Conservation (phyloP, 2,329 filamentous ascomycete genomes). For the Coniochaeta sp. region DNA sequence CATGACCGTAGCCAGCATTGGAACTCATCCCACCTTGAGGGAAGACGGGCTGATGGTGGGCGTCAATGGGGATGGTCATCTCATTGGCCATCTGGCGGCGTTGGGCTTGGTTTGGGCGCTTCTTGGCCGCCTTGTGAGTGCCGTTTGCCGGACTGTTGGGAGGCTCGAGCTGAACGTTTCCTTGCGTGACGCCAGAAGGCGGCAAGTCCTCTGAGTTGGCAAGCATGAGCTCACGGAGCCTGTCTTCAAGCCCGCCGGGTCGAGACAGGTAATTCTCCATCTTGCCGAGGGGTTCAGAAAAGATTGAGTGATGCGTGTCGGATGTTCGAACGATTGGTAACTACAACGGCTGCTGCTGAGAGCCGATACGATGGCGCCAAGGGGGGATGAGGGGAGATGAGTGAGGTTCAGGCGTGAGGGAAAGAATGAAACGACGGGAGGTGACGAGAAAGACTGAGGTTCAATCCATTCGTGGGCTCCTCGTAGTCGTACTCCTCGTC, state of each 20-base stretch:
- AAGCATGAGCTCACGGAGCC: constrained; percentile 53
- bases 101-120: constrained; percentile 56
- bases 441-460: too few relatives aligned
- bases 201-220: constrained; percentile 30
- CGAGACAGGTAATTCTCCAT: constrained; percentile 24
- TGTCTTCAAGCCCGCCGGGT: constrained; percentile 44
- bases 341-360: neutral
- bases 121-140: constrained; percentile 27
- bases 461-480: too few relatives aligned
- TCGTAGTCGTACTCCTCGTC: too few relatives aligned
- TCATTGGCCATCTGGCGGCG: constrained; percentile 56
- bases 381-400: too few relatives aligned
- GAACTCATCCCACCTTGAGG: too few relatives aligned
- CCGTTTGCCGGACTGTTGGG: neutral
- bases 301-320: neutral
- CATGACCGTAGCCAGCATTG: too few relatives aligned
- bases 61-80: constrained; percentile 48
- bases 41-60: constrained; percentile 30
- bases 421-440: too few relatives aligned
- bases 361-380: too few relatives aligned
- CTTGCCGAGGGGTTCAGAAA: neutral
- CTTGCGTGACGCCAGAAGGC: neutral
- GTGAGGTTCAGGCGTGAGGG: too few relatives aligned
- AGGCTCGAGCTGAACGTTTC: neutral
- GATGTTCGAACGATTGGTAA: neutral